phyloP scores from a whole-genome alignment of 1,284 basidiomycete species.

The Pyrrhoderma lamaoense region DNA sequence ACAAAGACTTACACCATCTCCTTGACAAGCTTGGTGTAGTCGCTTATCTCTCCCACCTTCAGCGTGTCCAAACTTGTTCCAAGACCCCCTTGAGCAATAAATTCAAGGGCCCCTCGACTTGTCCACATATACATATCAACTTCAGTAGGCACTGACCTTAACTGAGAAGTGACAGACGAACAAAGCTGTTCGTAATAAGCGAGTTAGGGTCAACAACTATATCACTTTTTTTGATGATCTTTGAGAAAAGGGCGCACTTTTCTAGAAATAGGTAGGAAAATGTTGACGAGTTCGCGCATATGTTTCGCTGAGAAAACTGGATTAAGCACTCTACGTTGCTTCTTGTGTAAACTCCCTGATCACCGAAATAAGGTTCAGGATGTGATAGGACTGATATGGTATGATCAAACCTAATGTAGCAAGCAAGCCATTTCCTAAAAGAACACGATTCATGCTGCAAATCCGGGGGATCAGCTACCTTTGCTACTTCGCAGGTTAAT shows the following conservation, averaged over 20 bases:
- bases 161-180: too few species aligned
- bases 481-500: background rate
- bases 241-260: conserved; percentile 22
- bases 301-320: conserved; percentile 39
- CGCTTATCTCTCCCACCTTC: conserved; percentile 8
- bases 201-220: too few species aligned
- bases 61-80: conserved; percentile 32
- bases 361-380: background rate
- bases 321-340: conserved; percentile 26
- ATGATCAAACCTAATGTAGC: conserved; percentile 18
- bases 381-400: background rate
- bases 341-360: conserved; percentile 23
- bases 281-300: conserved; percentile 36
- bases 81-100: conserved; percentile 31
- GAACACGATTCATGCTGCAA: conserved; percentile 17
- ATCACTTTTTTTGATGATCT: background rate
- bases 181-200: too few species aligned
- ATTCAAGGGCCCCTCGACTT: conserved; percentile 30
- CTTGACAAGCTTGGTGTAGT: conserved; percentile 9
- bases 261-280: conserved; percentile 31
- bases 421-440: conserved; percentile 22
- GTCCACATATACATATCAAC: conserved; percentile 30
- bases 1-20: conserved; percentile 11
- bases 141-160: too few species aligned
- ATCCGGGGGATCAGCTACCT: background rate